These are phyloP conservation scores for Sophora flavescens DNA, from an alignment of 306 rosid genomes.

Conservation along the genomic window DNA sequence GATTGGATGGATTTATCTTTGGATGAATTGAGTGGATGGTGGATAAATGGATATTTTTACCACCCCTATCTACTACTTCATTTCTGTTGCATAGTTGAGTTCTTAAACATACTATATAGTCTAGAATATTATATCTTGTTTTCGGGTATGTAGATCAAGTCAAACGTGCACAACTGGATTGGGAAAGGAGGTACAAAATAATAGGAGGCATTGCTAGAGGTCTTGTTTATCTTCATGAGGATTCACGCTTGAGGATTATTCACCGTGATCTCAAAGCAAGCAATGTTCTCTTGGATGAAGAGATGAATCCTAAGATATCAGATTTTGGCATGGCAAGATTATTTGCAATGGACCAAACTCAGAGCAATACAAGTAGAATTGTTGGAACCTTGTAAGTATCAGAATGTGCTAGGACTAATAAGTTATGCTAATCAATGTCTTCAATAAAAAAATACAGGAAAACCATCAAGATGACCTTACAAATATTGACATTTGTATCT, in stretches of 20 bases:
- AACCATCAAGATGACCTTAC: not conserved
- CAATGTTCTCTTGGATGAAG: constrained; percentile 47
- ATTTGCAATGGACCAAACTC: constrained; percentile 46
- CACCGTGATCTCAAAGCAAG: constrained; percentile 62
- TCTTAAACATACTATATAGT: not conserved
- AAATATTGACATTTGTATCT: not conserved
- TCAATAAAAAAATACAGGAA: not conserved
- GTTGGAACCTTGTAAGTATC: constrained; percentile 58
- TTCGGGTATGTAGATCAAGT: constrained; percentile 44
- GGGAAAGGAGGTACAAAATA: constrained; percentile 51
- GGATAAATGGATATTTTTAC: too few species aligned
- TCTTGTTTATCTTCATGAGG: constrained; percentile 58
- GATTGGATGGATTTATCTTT: too few species aligned
- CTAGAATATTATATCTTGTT: not conserved
- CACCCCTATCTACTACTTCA: not conserved
- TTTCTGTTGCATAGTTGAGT: too few species aligned
- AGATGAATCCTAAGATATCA: constrained; percentile 53
- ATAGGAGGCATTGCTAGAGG: constrained; percentile 55
- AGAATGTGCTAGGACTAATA: not conserved
- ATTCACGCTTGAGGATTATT: constrained; percentile 51
- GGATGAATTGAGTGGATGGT: too few species aligned
- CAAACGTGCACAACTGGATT: constrained; percentile 41
- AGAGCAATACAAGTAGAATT: constrained; percentile 42
- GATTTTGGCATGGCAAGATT: constrained; percentile 60
- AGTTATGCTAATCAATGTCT: not conserved